Evolutionary conservation across 1,284 basidiomycete genomes (phyloP).

Genomic region (Pterulicium gracile): DNA sequence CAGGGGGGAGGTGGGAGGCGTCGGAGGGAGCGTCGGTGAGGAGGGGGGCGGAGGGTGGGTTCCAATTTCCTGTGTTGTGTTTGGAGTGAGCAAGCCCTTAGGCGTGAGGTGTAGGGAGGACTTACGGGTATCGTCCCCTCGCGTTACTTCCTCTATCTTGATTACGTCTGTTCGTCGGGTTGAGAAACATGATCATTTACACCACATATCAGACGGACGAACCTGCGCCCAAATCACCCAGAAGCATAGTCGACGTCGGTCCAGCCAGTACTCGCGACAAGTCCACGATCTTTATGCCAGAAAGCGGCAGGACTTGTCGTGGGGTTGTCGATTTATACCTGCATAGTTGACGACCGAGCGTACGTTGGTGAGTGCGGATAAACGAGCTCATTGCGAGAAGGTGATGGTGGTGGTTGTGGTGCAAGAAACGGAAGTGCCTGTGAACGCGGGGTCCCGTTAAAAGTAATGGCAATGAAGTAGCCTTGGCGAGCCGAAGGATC

Average conservation of each 20-base stretch:
- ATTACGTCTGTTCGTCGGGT: constrained; percentile 61
- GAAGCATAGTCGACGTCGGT: constrained; percentile 82
- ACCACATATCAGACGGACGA: background rate
- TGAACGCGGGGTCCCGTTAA: too few species aligned
- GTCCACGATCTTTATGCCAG: constrained; percentile 76
- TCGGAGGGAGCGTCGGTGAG: constrained; percentile 35
- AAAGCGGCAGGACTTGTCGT: constrained; percentile 78
- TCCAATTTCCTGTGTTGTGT: constrained; percentile 62
- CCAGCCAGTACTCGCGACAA: constrained; percentile 85
- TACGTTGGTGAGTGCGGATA: too few species aligned
- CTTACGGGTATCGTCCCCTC: constrained; percentile 86
- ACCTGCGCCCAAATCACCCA: constrained; percentile 78
- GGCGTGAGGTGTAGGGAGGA: constrained; percentile 6
- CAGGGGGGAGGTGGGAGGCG: constrained; percentile 67
- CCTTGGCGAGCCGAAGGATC: too few species aligned
- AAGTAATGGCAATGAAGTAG: too few species aligned
- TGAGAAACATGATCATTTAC: background rate
- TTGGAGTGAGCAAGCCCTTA: too few species aligned
- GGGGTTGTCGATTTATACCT: too few species aligned
- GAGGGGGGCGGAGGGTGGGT: constrained; percentile 66
- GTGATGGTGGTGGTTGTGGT: too few species aligned
- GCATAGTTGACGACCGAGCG: too few species aligned
- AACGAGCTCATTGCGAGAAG: too few species aligned
- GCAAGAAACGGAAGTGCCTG: too few species aligned
- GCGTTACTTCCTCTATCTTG: constrained; percentile 74